These are phyloP conservation scores for Metschnikowia similis DNA, from an alignment of 805 yeast genomes.

Conservation along the genomic window DNA sequence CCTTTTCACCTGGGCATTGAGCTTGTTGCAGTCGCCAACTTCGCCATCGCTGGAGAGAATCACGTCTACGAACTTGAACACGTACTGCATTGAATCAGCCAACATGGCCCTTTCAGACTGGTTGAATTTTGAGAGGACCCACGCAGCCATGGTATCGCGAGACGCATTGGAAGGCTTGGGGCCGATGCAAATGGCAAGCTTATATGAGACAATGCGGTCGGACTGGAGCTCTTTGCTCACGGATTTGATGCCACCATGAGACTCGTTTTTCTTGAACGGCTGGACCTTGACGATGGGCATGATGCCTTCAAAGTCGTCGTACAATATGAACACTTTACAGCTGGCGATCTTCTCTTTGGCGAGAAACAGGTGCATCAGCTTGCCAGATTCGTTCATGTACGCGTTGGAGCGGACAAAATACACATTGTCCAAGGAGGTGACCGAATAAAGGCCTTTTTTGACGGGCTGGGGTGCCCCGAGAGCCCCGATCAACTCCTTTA, in stretches of 20 bases:
- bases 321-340: slow-evolving; percentile 24
- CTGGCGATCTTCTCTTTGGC: slow-evolving; percentile 16
- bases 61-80: slow-evolving; percentile 20
- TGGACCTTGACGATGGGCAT: slow-evolving; percentile 28
- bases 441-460: slow-evolving; percentile 28
- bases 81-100: slow-evolving; percentile 12
- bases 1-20: slow-evolving; percentile 20
- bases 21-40: slow-evolving; percentile 24
- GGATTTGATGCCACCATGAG: slow-evolving; percentile 38
- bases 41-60: slow-evolving; percentile 21
- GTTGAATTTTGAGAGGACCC: slow-evolving; percentile 38
- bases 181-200: slow-evolving; percentile 39
- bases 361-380: slow-evolving; percentile 24
- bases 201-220: slow-evolving; percentile 16
- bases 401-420: slow-evolving; percentile 33
- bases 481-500: slow-evolving; percentile 23
- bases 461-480: slow-evolving; percentile 27
- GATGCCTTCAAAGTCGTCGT: slow-evolving; percentile 37
- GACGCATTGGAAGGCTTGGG: slow-evolving; percentile 37
- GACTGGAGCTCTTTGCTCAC: slow-evolving; percentile 13
- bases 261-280: slow-evolving; percentile 31
- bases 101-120: slow-evolving; percentile 21
- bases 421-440: slow-evolving; percentile 20
- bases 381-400: slow-evolving; percentile 40
- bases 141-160: slow-evolving; percentile 32